These are phyloP conservation scores for Chondrostereum purpureum DNA, from an alignment of 1,284 basidiomycete species.

Conservation along the genomic window DNA sequence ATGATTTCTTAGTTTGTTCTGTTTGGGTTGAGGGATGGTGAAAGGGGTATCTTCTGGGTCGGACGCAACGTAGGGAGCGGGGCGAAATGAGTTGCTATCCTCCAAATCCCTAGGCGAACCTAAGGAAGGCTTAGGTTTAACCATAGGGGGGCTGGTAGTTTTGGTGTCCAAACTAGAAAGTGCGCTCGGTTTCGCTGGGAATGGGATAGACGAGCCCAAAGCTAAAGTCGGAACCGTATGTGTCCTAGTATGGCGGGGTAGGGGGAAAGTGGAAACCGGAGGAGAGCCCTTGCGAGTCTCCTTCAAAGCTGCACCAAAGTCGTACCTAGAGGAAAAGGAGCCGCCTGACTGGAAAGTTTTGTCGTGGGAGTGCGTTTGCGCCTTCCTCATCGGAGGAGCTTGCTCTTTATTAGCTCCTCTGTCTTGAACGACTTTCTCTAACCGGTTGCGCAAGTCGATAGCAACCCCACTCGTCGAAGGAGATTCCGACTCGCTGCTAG, in stretches of 20 bases:
- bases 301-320: conserved; percentile 46
- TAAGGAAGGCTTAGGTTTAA: conserved; percentile 17
- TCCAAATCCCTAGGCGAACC: conserved; percentile 37
- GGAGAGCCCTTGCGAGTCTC: conserved; percentile 33
- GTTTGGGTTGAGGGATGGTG: conserved; percentile 11
- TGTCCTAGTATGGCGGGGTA: too few species aligned
- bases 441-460: conserved; percentile 44
- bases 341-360: conserved; percentile 17
- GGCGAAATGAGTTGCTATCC: conserved; percentile 24
- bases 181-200: conserved; percentile 15
- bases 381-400: conserved; percentile 14
- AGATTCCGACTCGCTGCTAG: conserved; percentile 16
- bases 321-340: conserved; percentile 45
- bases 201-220: conserved; percentile 19
- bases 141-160: conserved; percentile 3
- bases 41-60: conserved; percentile 25
- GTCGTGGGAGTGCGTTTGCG: conserved; percentile 14
- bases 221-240: conserved; percentile 19
- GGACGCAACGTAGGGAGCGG: conserved; percentile 17
- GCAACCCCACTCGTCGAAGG: conserved; percentile 19
- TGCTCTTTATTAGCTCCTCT: conserved; percentile 24
- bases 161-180: conserved; percentile 10
- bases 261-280: too few species aligned
- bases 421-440: conserved; percentile 50
- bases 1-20: conserved; percentile 33